Evolutionary conservation across 225 moss, liverwort and hornwort genomes (phyloP), one percentile per base, ranked within the genome.

Genomic region (Polytrichum commune): DNA sequence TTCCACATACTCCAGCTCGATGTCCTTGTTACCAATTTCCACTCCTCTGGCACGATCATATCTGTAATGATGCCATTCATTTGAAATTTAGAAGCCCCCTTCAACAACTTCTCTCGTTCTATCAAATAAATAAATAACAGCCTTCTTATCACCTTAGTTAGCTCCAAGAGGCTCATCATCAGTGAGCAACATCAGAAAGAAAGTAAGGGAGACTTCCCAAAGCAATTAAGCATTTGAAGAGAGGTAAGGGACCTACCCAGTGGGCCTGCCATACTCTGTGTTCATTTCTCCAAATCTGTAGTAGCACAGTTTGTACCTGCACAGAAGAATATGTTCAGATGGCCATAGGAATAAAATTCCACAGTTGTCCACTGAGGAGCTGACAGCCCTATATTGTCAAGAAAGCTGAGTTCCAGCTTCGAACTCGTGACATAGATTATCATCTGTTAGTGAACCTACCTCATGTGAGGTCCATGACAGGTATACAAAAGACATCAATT

Each of bases 241-340:
- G 67, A 27, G 27, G 23, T 24, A 63, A 62, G 58, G 29, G 10
- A 80, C 84, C 62, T 84, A 98, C 98, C 95, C 98, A 35, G 66
- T 65, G 25, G 92, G 94, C 74, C 90, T 88, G 72, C 89, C 88
- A 66, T 95, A 89, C 65, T 98, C 98, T 27, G 98, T 98, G 63
- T 85, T 90, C 63, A 98, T 85, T 76, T 98, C 95, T 72, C 98
- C 98, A 74, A 98, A 98, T 74, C 95, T 89, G 83, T 93, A 95
- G 76, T 95, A 98, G 71, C 86, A 95, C 54, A 98, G 78, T 75
- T 98, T 98, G 75, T 95, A 98, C 98, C 98, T 98, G 93, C 24
- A 20, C 16, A 4, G 46, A 46, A 46, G 13, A 46, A 46, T 13
- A 46, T 46, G 46, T 46, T 46, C 46, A 46, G 46, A 46, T 46